phyloP scores from a whole-genome alignment of 2,329 filamentous ascomycete genomes.

The Dactylellina haptotyla region DNA sequence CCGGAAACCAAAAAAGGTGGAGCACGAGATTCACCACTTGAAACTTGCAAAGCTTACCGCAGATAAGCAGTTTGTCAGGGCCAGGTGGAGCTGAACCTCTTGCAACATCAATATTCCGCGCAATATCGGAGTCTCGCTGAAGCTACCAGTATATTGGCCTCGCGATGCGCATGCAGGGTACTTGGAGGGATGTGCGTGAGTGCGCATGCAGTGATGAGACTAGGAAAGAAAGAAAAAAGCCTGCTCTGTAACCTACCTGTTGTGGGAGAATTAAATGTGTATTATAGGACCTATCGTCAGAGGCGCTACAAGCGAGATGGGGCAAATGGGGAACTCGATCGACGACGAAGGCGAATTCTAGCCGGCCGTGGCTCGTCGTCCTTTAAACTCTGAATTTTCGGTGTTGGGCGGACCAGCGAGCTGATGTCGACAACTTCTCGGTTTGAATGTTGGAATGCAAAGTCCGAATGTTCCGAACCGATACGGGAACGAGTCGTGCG shows the following conservation, averaged over 20 bases:
- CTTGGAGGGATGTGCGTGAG: conserved; percentile 19
- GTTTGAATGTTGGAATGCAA: neutral
- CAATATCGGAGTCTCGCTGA: conserved; percentile 12
- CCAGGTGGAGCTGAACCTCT: conserved; percentile 15
- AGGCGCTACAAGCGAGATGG: conserved; percentile 24
- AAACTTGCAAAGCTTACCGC: conserved; percentile 33
- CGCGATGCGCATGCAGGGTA: conserved; percentile 12
- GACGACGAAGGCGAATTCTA: conserved; percentile 15
- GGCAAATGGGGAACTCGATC: conserved; percentile 33
- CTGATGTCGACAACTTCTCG: conserved; percentile 4
- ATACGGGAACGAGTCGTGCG: conserved; percentile 32
- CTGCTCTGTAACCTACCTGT: conserved; percentile 22
- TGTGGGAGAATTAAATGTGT: neutral
- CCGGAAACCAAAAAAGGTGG: conserved; percentile 14
- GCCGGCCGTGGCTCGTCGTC: conserved; percentile 1
- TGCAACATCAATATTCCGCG: conserved; percentile 6
- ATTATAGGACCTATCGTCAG: conserved; percentile 26
- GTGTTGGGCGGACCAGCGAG: neutral
- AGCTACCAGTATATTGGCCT: conserved; percentile 8
- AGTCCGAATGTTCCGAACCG: conserved; percentile 19
- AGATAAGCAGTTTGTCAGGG: conserved; percentile 13
- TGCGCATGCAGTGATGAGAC: conserved; percentile 1
- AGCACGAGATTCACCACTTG: conserved; percentile 13
- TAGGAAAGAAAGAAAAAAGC: conserved; percentile 3
- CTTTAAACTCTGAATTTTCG: conserved; percentile 5